These are phyloP conservation scores for Datisca glomerata DNA, from an alignment of 306 rosid species.

Conservation along the genomic window DNA sequence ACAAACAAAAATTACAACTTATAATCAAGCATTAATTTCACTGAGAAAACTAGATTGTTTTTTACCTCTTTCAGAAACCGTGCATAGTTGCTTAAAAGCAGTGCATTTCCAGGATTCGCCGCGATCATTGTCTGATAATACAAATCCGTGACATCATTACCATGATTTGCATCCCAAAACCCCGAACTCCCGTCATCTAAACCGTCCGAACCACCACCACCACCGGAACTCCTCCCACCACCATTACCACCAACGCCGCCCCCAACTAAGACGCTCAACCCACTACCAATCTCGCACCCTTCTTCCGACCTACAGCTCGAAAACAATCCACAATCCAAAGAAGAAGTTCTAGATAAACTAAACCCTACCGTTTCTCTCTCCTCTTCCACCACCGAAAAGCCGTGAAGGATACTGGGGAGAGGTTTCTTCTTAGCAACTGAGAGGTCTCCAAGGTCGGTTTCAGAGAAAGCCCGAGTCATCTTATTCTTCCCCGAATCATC, in stretches of 20 bases:
- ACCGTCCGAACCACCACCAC: conserved; percentile 27
- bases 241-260: conserved; percentile 19
- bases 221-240: conserved; percentile 19
- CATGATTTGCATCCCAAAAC: conserved; percentile 39
- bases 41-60: not conserved
- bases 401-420: conserved; percentile 6
- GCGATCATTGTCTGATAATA: conserved; percentile 55
- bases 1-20: too few relatives aligned
- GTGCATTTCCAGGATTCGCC: conserved; percentile 55
- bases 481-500: conserved; percentile 3
- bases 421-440: conserved; percentile 19
- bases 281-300: conserved; percentile 13
- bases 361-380: conserved; percentile 11
- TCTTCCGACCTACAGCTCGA: conserved; percentile 29
- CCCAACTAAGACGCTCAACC: conserved; percentile 20
- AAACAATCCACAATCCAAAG: conserved; percentile 27
- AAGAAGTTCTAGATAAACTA: conserved; percentile 24
- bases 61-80: conserved; percentile 63
- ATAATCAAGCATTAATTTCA: too few relatives aligned
- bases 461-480: conserved; percentile 20
- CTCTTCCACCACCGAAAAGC: conserved; percentile 9
- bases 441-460: conserved; percentile 18
- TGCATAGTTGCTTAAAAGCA: conserved; percentile 66
- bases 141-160: conserved; percentile 28
- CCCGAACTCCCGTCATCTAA: conserved; percentile 32